Base-by-base conservation (phyloP, 1,139 yeast species). In the Taphrina deformans region DNA sequence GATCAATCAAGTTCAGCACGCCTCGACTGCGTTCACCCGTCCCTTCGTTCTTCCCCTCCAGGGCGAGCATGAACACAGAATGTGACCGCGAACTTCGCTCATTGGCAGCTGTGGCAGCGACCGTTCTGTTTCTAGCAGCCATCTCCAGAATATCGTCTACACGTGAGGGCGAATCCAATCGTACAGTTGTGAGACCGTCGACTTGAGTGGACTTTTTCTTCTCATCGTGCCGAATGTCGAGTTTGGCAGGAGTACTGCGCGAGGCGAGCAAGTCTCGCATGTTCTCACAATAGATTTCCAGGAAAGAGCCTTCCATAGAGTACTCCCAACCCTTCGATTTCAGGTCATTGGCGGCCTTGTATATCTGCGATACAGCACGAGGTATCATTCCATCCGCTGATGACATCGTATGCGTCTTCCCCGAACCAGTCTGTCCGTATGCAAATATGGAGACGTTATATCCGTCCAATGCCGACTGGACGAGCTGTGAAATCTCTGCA, bases 351-450 rank as follows among this genome's bases (percentile, higher is more conserved):
- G 86, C 81, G 67, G 87, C 83, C 29, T 81, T 77, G 72, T 90
- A 92, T 3, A 93, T 87, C 72, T 88, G 89, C 6, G 78, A 75
- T 3, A 92, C 81, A 0, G 97, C 88, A 24, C 85, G 78, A 0
- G 96, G 92, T 40, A 92, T 89, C 80, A 93, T 85, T 24, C 99
- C 99, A 72, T 85, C 87, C 2, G 76, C 71, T 0, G 83, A 78
- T 52, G 95, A 83, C 99, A 93, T 93, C 0, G 99, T 93, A 74
- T 78, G 87, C 0, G 98, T 92, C 74, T 93, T 93, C 2, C 99
- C 99, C 0, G 97, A 91, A 0, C 99, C 98, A 0, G 99, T 93
- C 76, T 93, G 99, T 0, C 99, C 99, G 75, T 93, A 93, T 0
- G 99, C 97, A 78, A 93, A 91, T 1, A 93, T 91, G 74, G 97